These are phyloP conservation scores for Cyclotella sp. DNA, from an alignment of 108 stramenopile species.

Conservation along the genomic window DNA sequence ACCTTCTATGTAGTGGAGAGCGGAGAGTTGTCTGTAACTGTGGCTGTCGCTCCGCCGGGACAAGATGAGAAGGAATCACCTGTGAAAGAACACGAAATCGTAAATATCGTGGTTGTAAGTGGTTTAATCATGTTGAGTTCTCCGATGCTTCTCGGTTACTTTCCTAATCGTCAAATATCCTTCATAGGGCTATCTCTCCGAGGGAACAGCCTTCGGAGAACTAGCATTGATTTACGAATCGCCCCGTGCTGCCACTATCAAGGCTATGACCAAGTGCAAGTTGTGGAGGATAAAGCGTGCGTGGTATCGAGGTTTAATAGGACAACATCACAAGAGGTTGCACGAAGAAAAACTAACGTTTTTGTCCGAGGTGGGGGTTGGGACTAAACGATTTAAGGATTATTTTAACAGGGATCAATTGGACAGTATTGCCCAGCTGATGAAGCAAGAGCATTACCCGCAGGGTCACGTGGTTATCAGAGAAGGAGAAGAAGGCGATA, in stretches of 20 bases:
- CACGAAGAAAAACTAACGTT: constrained; percentile 43
- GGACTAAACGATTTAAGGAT: constrained; percentile 30
- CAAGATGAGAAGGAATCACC: constrained; percentile 26
- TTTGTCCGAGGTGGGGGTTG: constrained; percentile 40
- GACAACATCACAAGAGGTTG: constrained; percentile 49
- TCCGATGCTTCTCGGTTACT: neutral
- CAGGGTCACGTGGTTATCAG: constrained; percentile 60
- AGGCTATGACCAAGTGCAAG: constrained; percentile 54
- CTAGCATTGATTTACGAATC: constrained; percentile 82
- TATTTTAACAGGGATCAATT: constrained; percentile 40
- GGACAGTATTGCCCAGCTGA: constrained; percentile 48
- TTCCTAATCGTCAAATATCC: neutral
- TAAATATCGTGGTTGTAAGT: constrained; percentile 6
- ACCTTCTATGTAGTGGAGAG: constrained; percentile 78
- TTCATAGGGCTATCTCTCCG: constrained; percentile 5
- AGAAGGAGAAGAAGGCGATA: constrained; percentile 78
- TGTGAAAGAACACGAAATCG: constrained; percentile 29
- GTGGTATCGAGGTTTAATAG: constrained; percentile 55
- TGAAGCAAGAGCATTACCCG: constrained; percentile 48
- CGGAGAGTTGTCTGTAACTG: constrained; percentile 65
- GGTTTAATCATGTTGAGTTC: neutral
- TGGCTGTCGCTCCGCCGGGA: constrained; percentile 59
- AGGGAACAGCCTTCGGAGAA: constrained; percentile 74
- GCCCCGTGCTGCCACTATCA: constrained; percentile 72
- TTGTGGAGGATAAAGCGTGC: constrained; percentile 62